Evolutionary conservation across 257 asterid species (phyloP).

Genomic region (Solanum virginianum): DNA sequence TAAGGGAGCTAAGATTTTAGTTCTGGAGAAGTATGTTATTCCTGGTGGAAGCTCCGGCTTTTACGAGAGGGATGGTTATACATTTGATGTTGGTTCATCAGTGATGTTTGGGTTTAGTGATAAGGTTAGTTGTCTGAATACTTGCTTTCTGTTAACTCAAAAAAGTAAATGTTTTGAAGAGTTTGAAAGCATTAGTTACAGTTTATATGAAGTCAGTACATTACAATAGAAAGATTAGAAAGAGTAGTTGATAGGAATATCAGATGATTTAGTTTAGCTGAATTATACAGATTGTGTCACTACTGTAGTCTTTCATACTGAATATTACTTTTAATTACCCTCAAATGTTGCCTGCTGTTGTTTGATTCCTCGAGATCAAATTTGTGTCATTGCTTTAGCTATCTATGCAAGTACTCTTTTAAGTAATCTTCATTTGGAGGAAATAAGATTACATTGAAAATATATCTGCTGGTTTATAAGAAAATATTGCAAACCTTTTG

Average conservation of each 20-base stretch:
- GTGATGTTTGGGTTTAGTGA: conserved; percentile 99
- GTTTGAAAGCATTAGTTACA: neutral
- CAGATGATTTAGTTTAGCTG: neutral
- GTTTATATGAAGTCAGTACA: neutral
- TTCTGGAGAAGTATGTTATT: conserved; percentile 85
- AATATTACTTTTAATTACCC: neutral
- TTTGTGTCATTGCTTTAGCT: neutral
- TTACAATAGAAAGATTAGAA: neutral
- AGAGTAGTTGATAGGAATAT: neutral
- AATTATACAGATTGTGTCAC: neutral
- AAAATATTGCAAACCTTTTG: neutral
- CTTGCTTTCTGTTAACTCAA: neutral
- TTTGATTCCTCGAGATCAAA: neutral
- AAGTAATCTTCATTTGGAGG: neutral
- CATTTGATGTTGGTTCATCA: conserved; percentile 93
- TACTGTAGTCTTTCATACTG: neutral
- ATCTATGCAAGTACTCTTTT: neutral
- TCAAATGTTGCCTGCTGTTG: neutral
- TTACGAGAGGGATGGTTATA: conserved; percentile 79
- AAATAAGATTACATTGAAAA: neutral
- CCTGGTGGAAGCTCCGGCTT: conserved; percentile 98
- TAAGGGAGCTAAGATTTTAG: conserved; percentile 86
- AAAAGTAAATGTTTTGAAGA: neutral
- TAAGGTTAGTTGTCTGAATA: conserved; percentile 46
- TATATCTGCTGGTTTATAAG: neutral